Evolutionary conservation across 495 filamentous ascomycete genomes (phyloP), one percentile per base, ranked within the genome.

Genomic region (Penicillium canariense): DNA sequence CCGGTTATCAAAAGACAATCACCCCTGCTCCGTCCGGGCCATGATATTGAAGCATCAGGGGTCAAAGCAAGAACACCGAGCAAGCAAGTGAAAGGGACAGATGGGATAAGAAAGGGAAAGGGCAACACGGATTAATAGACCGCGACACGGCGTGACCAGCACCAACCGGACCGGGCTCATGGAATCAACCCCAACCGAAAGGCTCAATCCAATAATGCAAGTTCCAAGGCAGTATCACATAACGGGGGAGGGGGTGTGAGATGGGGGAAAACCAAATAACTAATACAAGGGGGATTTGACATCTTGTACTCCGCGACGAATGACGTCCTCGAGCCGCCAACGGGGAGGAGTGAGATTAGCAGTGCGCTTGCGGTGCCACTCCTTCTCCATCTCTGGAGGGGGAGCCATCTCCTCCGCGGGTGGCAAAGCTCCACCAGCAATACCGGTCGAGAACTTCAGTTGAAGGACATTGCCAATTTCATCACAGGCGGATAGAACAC

Each of bases 371-470:
- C 65, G 67, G 32, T 67, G 71, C 65, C 82, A 83, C 54, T 82
- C 78, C 76, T 83, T 84, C 64, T 87, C 85, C 68, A 84, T 79
- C 72, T 94, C 87, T 60, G 85, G 84, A 45, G 90, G 85, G 4
- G 80, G 79, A 2, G 80, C 79, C 59, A 86, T 76, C 5, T 86
- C 88, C 22, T 88, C 87, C 10, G 82, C 80, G 22, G 87, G 71
- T 10, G 91, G 87, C 49, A 88, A 77, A 11, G 87, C 84, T 45
- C 94, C 94, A 52, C 94, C 94, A 6, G 94, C 91, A 56, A 97
- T 81, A 54, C 94, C 94, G 15, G 89, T 95, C 2, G 91, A 95
- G 75, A 95, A 97, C 72, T 97, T 98, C 62, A 97, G 76, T 65
- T 98, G 92, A 20, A 98, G 77, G 34, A 94, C 81, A 66, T 96